Evolutionary conservation across 768 basidiomycete species (phyloP).

Genomic region (Daedalea quercina): DNA sequence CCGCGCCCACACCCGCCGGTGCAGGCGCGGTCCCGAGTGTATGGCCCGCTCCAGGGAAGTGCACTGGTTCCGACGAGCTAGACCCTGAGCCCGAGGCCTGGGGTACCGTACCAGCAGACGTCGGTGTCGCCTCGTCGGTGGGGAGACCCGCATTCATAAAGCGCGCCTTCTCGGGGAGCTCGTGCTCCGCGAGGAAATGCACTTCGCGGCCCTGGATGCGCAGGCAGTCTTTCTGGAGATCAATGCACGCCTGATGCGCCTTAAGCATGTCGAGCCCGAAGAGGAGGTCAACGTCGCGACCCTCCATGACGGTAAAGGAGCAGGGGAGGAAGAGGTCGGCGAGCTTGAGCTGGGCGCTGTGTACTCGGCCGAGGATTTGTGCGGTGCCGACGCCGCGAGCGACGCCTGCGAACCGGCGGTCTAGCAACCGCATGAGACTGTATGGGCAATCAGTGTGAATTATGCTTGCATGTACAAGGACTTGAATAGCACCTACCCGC

Average conservation of each 20-base stretch:
- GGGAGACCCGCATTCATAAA: slow-evolving; percentile 25
- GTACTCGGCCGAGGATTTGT: slow-evolving; percentile 88
- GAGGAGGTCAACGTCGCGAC: slow-evolving; percentile 88
- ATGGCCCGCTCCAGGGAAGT: slow-evolving; percentile 66
- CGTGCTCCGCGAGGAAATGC: slow-evolving; percentile 86
- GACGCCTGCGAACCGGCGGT: slow-evolving; percentile 81
- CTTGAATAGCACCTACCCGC: slow-evolving; percentile 50
- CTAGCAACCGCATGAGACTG: slow-evolving; percentile 90
- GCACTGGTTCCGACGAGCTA: slow-evolving; percentile 13
- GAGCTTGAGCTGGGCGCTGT: slow-evolving; percentile 88
- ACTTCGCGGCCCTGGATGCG: slow-evolving; percentile 92
- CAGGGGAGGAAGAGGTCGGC: slow-evolving; percentile 81
- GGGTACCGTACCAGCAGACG: slow-evolving; percentile 5
- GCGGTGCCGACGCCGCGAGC: slow-evolving; percentile 94
- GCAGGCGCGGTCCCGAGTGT: slow-evolving; percentile 46
- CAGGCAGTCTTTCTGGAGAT: slow-evolving; percentile 82
- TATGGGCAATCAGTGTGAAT: background rate
- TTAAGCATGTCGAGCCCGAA: slow-evolving; percentile 99
- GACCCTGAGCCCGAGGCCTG: background rate
- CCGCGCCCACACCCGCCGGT: slow-evolving; percentile 12
- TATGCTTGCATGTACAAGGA: background rate
- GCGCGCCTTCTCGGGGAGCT: slow-evolving; percentile 80
- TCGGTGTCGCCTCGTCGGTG: slow-evolving; percentile 21
- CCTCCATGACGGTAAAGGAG: slow-evolving; percentile 96
- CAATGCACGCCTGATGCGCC: slow-evolving; percentile 94